Conservation (phyloP, 129 eudicot species). For the Tagetes patula region DNA sequence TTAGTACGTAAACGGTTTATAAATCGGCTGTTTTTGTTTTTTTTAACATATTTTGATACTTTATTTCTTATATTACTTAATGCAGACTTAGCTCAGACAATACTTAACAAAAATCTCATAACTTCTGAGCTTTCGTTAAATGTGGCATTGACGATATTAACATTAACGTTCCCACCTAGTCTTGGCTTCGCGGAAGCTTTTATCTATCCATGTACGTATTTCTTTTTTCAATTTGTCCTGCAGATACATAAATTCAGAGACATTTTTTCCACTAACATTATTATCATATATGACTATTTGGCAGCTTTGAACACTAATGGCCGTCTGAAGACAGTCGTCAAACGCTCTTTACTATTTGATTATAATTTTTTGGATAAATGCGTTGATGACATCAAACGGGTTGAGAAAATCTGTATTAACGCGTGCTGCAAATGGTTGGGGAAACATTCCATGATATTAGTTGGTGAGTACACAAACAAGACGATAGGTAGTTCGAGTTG, state of each 20-base stretch:
- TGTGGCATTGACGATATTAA: background rate
- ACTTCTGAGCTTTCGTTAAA: background rate
- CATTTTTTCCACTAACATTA: background rate
- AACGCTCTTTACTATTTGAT: background rate
- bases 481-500: too few species aligned
- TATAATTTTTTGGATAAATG: background rate
- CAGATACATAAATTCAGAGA: background rate
- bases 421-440: background rate
- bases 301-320: conserved; percentile 14
- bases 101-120: background rate
- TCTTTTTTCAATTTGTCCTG: background rate
- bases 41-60: background rate
- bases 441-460: background rate
- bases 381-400: background rate
- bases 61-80: background rate
- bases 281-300: background rate
- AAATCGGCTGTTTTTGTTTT: background rate
- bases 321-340: background rate
- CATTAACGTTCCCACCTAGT: conserved; percentile 14
- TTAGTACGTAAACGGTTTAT: background rate
- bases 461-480: background rate
- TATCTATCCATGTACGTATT: conserved; percentile 14
- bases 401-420: background rate
- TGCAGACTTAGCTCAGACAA: conserved; percentile 8
- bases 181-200: background rate